Evolutionary conservation across 148 eudicot species (phyloP).

Genomic region (Talinum fruticosum): DNA sequence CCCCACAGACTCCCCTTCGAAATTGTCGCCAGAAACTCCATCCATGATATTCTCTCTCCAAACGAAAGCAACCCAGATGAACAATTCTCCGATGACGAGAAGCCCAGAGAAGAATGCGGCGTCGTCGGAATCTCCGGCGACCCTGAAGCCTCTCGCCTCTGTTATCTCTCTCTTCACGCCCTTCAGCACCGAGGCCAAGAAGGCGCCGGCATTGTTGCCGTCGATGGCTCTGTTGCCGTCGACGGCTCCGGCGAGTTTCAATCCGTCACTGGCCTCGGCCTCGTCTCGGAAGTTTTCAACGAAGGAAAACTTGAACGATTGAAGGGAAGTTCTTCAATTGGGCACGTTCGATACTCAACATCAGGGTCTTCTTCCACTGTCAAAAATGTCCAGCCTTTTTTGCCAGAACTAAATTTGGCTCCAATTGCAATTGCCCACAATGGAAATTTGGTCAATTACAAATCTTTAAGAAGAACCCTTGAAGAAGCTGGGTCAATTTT

Average conservation of each 20-base stretch:
- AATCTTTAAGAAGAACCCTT: slow-evolving; percentile 39
- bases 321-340: slow-evolving; percentile 62
- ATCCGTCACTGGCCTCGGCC: slow-evolving; percentile 42
- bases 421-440: slow-evolving; percentile 82
- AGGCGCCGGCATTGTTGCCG: slow-evolving; percentile 68
- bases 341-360: slow-evolving; percentile 81
- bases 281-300: slow-evolving; percentile 58
- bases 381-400: slow-evolving; percentile 81
- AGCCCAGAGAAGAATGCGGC: slow-evolving; percentile 36
- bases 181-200: slow-evolving; percentile 83
- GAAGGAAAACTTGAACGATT: slow-evolving; percentile 49
- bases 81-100: slow-evolving; percentile 2
- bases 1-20: slow-evolving; percentile 7
- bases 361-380: slow-evolving; percentile 59
- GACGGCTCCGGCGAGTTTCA: slow-evolving; percentile 35
- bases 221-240: slow-evolving; percentile 30
- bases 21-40: slow-evolving; percentile 25
- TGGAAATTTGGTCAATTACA: slow-evolving; percentile 77
- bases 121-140: slow-evolving; percentile 38
- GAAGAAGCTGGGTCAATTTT: slow-evolving; percentile 70
- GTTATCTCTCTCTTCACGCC: slow-evolving; percentile 53
- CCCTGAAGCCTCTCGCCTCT: slow-evolving; percentile 29
- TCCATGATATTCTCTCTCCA: slow-evolving; percentile 17
- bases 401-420: slow-evolving; percentile 56
- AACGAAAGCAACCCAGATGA: background rate